Evolutionary conservation across 306 rosid genomes (phyloP).

Genomic region (Corylus avellana): DNA sequence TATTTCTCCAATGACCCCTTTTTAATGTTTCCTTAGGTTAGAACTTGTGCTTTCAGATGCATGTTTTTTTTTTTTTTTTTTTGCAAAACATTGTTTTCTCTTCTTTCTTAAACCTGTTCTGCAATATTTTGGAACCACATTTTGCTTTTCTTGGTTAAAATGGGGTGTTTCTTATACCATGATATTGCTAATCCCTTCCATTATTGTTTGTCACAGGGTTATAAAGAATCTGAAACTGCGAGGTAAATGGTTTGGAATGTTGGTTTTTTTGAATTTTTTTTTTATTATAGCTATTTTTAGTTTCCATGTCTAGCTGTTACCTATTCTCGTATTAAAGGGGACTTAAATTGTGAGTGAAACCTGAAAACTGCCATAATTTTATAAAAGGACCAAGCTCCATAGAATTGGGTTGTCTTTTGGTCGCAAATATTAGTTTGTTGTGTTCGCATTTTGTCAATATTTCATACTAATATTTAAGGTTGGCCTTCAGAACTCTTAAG

Average conservation of each 20-base stretch:
- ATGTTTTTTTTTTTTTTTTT: not conserved
- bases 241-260: constrained; percentile 36
- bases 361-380: constrained; percentile 1
- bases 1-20: not conserved
- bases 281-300: constrained; percentile 10
- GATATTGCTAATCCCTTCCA: constrained; percentile 6
- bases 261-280: constrained; percentile 10
- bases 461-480: constrained; percentile 31
- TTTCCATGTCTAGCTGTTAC: not conserved
- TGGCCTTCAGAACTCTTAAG: constrained; percentile 36
- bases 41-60: not conserved
- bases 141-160: constrained; percentile 13
- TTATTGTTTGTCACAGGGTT: constrained; percentile 39
- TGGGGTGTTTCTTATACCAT: not conserved
- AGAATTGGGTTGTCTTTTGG: not conserved
- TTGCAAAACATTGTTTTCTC: not conserved
- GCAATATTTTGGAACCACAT: not conserved
- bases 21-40: not conserved
- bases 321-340: not conserved
- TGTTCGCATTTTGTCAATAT: constrained; percentile 18
- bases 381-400: not conserved
- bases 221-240: constrained; percentile 21
- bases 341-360: constrained; percentile 3
- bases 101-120: not conserved
- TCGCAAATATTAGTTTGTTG: constrained; percentile 11